Evolutionary conservation across 108 stramenopile genomes (phyloP).

Genomic region (Stephanodiscus minutulus): DNA sequence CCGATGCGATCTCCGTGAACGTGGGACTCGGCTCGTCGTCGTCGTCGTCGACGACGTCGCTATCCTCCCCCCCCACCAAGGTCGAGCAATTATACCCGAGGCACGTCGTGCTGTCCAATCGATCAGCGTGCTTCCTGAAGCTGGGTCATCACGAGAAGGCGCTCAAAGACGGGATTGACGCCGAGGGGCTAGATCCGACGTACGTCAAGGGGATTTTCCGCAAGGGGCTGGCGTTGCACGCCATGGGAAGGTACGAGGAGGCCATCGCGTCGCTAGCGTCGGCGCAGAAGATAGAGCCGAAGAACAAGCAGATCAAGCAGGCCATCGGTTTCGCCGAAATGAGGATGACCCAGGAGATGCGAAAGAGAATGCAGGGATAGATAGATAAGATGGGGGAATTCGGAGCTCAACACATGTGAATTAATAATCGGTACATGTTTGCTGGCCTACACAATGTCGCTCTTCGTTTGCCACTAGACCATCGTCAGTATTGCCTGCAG

Average conservation of each 20-base stretch:
- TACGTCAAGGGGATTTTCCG: slow-evolving; percentile 91
- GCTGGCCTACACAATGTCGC: too few relatives aligned
- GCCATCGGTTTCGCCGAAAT: slow-evolving; percentile 92
- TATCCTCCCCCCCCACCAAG: background rate
- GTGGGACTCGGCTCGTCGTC: too few relatives aligned
- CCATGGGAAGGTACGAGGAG: slow-evolving; percentile 81
- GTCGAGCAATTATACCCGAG: slow-evolving; percentile 64
- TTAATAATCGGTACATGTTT: background rate
- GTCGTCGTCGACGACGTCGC: background rate
- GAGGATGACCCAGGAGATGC: slow-evolving; percentile 80
- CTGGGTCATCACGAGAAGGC: slow-evolving; percentile 93
- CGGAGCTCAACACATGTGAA: background rate
- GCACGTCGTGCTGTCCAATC: slow-evolving; percentile 81
- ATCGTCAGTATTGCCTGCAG: too few relatives aligned
- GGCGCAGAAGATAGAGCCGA: slow-evolving; percentile 87
- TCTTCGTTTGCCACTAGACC: too few relatives aligned
- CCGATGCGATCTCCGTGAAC: slow-evolving; percentile 53
- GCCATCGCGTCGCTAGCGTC: slow-evolving; percentile 75
- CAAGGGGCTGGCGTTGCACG: slow-evolving; percentile 86
- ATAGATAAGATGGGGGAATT: too few relatives aligned
- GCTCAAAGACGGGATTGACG: slow-evolving; percentile 68
- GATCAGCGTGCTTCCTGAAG: slow-evolving; percentile 87
- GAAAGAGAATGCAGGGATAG: slow-evolving; percentile 69
- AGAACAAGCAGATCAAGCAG: slow-evolving; percentile 92
- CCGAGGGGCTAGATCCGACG: slow-evolving; percentile 62